Evolutionary conservation across 371 early-diverging fungal species (phyloP).

Genomic region (Parasitella parasitica): DNA sequence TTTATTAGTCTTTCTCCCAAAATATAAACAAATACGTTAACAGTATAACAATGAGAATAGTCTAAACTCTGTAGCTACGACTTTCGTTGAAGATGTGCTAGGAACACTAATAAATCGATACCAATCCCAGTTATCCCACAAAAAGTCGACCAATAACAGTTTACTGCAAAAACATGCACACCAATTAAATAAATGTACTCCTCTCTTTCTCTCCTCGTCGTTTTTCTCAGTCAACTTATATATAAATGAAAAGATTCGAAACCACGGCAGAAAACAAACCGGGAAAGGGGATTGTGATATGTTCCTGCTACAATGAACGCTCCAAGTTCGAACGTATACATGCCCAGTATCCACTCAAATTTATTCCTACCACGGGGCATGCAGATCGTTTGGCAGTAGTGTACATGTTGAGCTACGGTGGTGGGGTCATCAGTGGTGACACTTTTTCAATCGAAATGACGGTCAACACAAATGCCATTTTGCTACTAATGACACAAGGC

Average conservation of each 20-base stretch:
- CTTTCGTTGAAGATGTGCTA: no score
- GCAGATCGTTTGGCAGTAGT: conserved; percentile 43
- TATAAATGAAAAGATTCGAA: conserved; percentile 18
- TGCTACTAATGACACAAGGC: conserved; percentile 76
- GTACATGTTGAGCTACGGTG: conserved; percentile 73
- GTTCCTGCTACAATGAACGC: conserved; percentile 28
- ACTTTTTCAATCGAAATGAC: conserved; percentile 48
- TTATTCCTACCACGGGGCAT: conserved; percentile 44
- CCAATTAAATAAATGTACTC: neutral
- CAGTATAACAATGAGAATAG: no score
- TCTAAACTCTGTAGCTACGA: no score
- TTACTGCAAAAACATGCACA: neutral
- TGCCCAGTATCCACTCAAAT: conserved; percentile 53
- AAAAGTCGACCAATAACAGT: no score
- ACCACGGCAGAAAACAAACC: conserved; percentile 29
- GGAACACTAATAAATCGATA: no score
- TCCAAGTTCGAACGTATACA: conserved; percentile 42
- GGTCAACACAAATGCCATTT: conserved; percentile 44
- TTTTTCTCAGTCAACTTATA: neutral
- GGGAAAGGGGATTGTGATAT: conserved; percentile 40
- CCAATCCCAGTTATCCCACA: no score
- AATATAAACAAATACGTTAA: no score
- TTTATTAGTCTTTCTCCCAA: no score
- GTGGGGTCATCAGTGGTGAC: conserved; percentile 79
- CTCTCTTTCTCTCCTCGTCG: neutral